Base-by-base conservation (phyloP, 148 eudicot genomes). In the Dianthus caryophyllus region DNA sequence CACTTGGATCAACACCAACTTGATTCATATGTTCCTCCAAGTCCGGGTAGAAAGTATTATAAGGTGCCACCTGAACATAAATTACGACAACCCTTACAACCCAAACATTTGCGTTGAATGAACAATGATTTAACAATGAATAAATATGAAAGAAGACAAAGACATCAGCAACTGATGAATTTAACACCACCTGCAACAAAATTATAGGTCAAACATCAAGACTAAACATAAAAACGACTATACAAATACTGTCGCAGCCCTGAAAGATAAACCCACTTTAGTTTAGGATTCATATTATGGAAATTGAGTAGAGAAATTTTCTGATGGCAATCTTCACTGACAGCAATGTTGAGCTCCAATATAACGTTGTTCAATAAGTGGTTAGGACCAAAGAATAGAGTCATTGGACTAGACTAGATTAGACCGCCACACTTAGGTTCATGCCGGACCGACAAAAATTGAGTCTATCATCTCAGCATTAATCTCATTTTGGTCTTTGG, bases 1-100 rank as follows among this genome's bases (percentile, higher is more conserved):
- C 75, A 52, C 82, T 82, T 67, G 97, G 83, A 64, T 83, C 89
- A 60, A 90, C 61, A 68, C 99, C 97, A 58, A 84, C 88, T 88
- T 86, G 85, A 77, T 75, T 75, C 88, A 95, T 74, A 80, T 95
- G 99, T 67, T 90, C 93, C 81, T 86, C 99, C 84, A 95, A 80
- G 68, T 82, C 90, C n/a, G 91, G 79, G 71, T 95, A 95, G 74
- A 74, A 88, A 20, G 99, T 90, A 72, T 95, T 90, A 74, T 84
- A 95, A 25, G 97, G 99, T 57, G 93, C 99, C 74, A 95, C 99
- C 99, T 95, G 78, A 26, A 61, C 33, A 41, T 43, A 51, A 14
- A 27, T 33, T 18, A 11, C 60, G 56, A 60, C 13, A 27, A 27
- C 14, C 22, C 26, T 66, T 41, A 73, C 22, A 65, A 64, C 17